Percentiles rank a stretch among this genome's conserved stretches.
These are phyloP conservation scores for Tilletia indica DNA, from an alignment of 1,284 basidiomycete genomes.

Conservation along the genomic window DNA sequence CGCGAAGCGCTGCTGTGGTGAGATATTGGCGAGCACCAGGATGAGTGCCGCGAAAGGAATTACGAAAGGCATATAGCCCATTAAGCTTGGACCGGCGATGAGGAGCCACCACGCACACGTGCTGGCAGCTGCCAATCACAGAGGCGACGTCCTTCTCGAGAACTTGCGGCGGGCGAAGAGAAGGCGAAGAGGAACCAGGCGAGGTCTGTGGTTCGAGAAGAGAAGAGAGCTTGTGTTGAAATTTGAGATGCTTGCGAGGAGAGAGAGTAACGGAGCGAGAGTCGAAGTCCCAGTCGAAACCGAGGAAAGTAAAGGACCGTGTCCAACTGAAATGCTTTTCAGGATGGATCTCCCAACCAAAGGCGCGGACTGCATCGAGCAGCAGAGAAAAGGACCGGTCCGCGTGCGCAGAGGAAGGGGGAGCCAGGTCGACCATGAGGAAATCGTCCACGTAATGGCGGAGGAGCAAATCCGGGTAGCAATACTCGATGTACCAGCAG, in stretches of 20 bases:
- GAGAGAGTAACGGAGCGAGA: neutral
- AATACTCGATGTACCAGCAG: neutral
- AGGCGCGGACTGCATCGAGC: neutral
- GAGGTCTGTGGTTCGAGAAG: too few species aligned
- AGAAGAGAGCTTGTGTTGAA: neutral
- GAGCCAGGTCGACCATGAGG: neutral
- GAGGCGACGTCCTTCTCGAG: neutral
- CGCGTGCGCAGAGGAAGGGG: neutral
- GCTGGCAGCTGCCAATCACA: neutral
- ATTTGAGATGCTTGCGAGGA: neutral
- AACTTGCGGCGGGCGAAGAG: neutral
- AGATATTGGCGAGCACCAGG: neutral
- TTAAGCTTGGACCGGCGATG: neutral
- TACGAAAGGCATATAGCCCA: neutral
- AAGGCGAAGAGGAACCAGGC: too few species aligned
- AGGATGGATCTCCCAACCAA: neutral
- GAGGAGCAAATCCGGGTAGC: neutral
- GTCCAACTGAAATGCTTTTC: neutral
- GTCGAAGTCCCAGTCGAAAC: neutral
- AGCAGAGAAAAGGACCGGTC: neutral
- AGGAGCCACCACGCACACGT: neutral
- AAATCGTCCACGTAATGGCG: conserved; percentile 4
- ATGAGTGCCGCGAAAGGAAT: neutral
- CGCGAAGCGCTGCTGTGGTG: neutral
- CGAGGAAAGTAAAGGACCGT: neutral